These are phyloP conservation scores for Mycena belliarum DNA, from an alignment of 768 basidiomycete species.

Conservation along the genomic window DNA sequence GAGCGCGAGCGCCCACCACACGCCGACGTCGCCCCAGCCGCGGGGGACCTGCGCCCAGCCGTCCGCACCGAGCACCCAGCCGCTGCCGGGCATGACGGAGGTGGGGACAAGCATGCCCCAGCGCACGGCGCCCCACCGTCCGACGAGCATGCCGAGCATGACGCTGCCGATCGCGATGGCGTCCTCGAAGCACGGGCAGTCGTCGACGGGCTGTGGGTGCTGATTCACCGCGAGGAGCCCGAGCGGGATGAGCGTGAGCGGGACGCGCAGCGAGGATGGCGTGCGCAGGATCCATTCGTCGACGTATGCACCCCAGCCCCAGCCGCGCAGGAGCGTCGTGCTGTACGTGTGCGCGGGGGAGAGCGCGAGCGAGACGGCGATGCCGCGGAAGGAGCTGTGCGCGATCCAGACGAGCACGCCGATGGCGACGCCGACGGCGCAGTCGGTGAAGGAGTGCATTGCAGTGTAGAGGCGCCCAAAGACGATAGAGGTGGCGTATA, in stretches of 20 bases:
- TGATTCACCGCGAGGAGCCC: slow-evolving; percentile 78
- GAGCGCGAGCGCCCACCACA: slow-evolving; percentile 50
- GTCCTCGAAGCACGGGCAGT: slow-evolving; percentile 98
- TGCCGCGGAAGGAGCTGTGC: slow-evolving; percentile 45
- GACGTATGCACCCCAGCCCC: slow-evolving; percentile 20
- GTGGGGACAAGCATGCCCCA: slow-evolving; percentile 37
- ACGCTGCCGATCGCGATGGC: slow-evolving; percentile 92
- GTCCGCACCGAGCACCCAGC: slow-evolving; percentile 36
- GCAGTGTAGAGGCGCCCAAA: slow-evolving; percentile 82
- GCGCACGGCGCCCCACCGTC: slow-evolving; percentile 62
- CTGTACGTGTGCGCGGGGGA: slow-evolving; percentile 19
- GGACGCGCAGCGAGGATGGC: slow-evolving; percentile 38
- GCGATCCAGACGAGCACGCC: slow-evolving; percentile 73
- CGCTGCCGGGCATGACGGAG: slow-evolving; percentile 59
- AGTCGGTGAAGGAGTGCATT: slow-evolving; percentile 88
- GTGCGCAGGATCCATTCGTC: slow-evolving; percentile 40
- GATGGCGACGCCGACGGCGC: slow-evolving; percentile 59
- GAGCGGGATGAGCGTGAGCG: slow-evolving; percentile 58
- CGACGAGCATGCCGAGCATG: slow-evolving; percentile 69
- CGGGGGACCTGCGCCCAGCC: slow-evolving; percentile 4
- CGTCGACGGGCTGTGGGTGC: slow-evolving; percentile 93
- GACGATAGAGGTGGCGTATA: slow-evolving; percentile 73
- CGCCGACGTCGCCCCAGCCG: slow-evolving; percentile 42
- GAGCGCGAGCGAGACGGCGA: slow-evolving; percentile 31
- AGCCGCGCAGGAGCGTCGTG: slow-evolving; percentile 23